Evolutionary conservation across 2,329 filamentous ascomycete genomes (phyloP), one percentile per base, ranked within the genome.

Genomic region (Botrytis porri): DNA sequence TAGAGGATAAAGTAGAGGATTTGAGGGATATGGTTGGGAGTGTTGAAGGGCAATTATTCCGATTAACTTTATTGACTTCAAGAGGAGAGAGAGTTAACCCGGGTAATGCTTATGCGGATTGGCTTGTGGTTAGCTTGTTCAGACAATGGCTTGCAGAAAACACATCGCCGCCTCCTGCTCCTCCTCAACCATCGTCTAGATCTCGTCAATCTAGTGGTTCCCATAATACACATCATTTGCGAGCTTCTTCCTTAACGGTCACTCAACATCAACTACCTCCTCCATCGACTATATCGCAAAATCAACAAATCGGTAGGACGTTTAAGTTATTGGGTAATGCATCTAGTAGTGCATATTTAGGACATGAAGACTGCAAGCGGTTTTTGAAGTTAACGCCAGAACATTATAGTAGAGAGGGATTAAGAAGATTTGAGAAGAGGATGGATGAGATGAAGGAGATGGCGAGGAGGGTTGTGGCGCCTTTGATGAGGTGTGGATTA

Each of bases 1-100:
- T 98, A 75, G 93, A 97, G 81, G 94, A 98, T 83, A 98, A 98
- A 82, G 94, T 96, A 8, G 94, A 97, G 77, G 95, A 98, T 81
- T 86, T 98, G 29, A 92, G 94, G 75, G 94, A 98, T 79, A 87
- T 90, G 12, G 93, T 97, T 75, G 88, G 89, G 51, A 90, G 92
- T 41, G 88, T 96, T 35, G 95, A 98, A 80, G 89, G 90, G 32
- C 91, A 92, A 71, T 88, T 98, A 20, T 97, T 97, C 83, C 88
- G 94, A 18, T 84, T 98, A 10, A 93, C 88, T 0, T 86, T 98
- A 14, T 74, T 90, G 6, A 97, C 90, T 6, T 88, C 89, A 18
- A 86, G 91, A 75, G 95, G 95, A 71, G 94, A 98, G 80, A 89
- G 94, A 71, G 92, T 98, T 62, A 91, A 87, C 4, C 95, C 95